A percentile compares a stretch with the other conserved stretches of the same genome.
These are phyloP conservation scores for Starmerella gropengiesseri DNA, from an alignment of 805 yeast genomes.

Conservation along the genomic window DNA sequence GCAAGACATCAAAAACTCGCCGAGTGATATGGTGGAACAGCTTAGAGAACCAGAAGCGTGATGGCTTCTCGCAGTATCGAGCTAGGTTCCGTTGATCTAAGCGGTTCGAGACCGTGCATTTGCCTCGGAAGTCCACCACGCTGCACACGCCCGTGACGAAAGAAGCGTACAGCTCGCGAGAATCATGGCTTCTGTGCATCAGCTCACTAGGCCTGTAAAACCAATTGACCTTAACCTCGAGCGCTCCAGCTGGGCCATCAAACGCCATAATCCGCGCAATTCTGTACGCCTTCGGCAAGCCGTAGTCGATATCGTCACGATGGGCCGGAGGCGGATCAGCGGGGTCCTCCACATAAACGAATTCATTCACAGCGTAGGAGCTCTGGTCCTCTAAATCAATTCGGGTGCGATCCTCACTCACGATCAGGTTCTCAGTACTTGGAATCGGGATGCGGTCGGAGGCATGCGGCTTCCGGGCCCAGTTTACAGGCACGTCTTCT, in stretches of 20 bases:
- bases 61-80: slow-evolving; percentile 46
- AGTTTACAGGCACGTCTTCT: slow-evolving; percentile 22
- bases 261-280: slow-evolving; percentile 78
- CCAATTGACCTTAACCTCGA: slow-evolving; percentile 54
- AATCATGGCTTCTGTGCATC: slow-evolving; percentile 59
- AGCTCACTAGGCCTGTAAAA: slow-evolving; percentile 79
- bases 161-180: slow-evolving; percentile 70
- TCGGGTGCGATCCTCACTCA: not conserved
- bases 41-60: slow-evolving; percentile 73
- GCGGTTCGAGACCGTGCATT: slow-evolving; percentile 56
- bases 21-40: slow-evolving; percentile 79
- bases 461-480: slow-evolving; percentile 27
- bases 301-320: slow-evolving; percentile 29
- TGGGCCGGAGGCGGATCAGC: not conserved
- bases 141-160: slow-evolving; percentile 83
- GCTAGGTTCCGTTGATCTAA: slow-evolving; percentile 54
- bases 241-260: slow-evolving; percentile 21
- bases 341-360: slow-evolving; percentile 7
- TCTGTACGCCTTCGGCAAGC: slow-evolving; percentile 90
- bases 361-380: slow-evolving; percentile 14
- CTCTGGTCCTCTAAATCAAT: slow-evolving; percentile 2
- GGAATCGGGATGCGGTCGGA: slow-evolving; percentile 23
- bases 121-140: slow-evolving; percentile 60
- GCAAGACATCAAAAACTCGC: slow-evolving; percentile 65
- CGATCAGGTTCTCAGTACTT: not conserved